Conservation (phyloP, 345 rosid species). For the Eucalyptus camaldulensis region DNA sequence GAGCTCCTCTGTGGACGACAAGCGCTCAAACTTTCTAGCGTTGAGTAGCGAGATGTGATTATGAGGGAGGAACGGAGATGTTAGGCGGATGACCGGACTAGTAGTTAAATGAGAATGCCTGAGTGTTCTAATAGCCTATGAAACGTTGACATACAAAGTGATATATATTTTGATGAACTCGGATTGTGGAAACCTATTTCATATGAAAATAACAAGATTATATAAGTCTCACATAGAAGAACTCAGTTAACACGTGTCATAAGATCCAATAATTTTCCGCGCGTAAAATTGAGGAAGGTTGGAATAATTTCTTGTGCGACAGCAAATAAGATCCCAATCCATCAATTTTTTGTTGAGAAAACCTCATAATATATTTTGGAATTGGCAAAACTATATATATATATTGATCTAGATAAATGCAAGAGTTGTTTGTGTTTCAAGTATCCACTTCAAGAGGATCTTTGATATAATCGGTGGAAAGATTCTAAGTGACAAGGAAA, state of each 20-base stretch:
- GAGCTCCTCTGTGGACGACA: neutral
- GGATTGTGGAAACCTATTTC: neutral
- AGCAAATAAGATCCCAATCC: neutral
- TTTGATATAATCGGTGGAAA: too few species aligned
- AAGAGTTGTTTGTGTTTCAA: too few species aligned
- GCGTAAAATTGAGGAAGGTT: neutral
- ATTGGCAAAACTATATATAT: too few species aligned
- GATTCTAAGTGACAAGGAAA: too few species aligned
- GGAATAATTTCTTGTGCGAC: too few species aligned
- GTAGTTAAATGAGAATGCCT: neutral
- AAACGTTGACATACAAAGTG: neutral
- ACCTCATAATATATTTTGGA: too few species aligned
- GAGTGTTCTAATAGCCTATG: neutral
- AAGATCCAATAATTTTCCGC: fast-evolving
- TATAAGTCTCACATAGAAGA: neutral
- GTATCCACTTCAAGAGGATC: too few species aligned
- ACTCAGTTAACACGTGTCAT: neutral
- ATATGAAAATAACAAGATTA: neutral
- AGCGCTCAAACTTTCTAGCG: neutral
- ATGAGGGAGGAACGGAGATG: neutral
- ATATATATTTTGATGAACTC: neutral
- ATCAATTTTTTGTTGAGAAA: too few species aligned
- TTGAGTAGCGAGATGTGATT: neutral
- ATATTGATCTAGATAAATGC: too few species aligned
- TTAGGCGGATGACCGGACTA: neutral